phyloP scores from a whole-genome alignment of 2,329 filamentous ascomycete genomes.

The Stenocarpella maydis region DNA sequence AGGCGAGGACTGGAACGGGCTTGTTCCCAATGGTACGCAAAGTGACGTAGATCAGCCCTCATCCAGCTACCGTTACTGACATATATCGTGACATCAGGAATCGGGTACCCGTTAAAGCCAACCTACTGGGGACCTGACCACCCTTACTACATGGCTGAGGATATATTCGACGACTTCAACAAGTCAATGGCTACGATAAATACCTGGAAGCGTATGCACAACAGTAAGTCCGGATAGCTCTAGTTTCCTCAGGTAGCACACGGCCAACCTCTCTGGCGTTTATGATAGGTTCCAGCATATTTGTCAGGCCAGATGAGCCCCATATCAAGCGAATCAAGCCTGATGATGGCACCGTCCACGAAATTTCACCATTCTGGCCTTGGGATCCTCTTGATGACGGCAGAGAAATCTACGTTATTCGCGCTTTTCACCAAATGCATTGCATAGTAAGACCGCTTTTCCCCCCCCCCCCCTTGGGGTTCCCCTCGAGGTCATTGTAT shows the following conservation, averaged over 20 bases:
- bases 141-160: constrained; percentile 12
- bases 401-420: constrained; percentile 1
- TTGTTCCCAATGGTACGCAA: constrained; percentile 9
- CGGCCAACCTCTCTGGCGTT: background rate
- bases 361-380: background rate
- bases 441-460: constrained; percentile 1
- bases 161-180: constrained; percentile 10
- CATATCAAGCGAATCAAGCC: constrained; percentile 9
- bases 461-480: too few species aligned
- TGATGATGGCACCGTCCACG: background rate
- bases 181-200: background rate
- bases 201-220: background rate
- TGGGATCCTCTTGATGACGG: constrained; percentile 2
- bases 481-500: background rate
- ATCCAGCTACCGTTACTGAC: background rate
- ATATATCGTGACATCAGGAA: background rate
- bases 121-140: constrained; percentile 7
- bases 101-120: constrained; percentile 10
- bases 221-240: background rate
- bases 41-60: background rate
- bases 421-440: constrained; percentile 18
- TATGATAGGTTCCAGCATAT: constrained; percentile 7
- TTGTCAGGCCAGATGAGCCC: background rate
- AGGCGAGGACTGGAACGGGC: constrained; percentile 13
- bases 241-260: background rate